Evolutionary conservation across 2,329 filamentous ascomycete species (phyloP).

Genomic region (Trichophyton benhamiae): DNA sequence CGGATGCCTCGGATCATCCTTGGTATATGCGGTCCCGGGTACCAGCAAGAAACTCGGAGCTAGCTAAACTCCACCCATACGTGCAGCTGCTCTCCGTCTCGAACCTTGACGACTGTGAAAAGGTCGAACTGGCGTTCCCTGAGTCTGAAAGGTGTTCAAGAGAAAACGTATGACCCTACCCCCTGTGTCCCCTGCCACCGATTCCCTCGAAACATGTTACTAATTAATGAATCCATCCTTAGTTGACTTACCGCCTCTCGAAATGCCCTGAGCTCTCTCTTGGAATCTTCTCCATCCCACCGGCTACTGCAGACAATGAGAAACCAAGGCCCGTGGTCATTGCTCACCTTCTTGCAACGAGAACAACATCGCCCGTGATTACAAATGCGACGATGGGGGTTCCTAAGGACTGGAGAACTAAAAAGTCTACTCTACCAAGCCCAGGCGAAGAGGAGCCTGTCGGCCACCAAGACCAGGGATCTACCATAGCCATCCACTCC

Average conservation of each 20-base stretch:
- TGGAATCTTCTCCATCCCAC: constrained; percentile 60
- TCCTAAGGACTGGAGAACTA: constrained; percentile 53
- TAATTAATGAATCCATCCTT: constrained; percentile 5
- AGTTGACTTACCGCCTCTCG: constrained; percentile 67
- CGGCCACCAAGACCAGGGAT: constrained; percentile 61
- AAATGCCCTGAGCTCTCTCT: constrained; percentile 64
- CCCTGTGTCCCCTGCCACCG: neutral
- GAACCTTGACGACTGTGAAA: constrained; percentile 42
- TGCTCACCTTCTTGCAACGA: constrained; percentile 66
- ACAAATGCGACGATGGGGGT: constrained; percentile 67
- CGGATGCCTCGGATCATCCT: constrained; percentile 29
- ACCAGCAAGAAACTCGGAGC: constrained; percentile 19
- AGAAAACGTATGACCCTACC: constrained; percentile 42
- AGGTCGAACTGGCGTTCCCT: constrained; percentile 49
- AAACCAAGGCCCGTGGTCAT: constrained; percentile 55
- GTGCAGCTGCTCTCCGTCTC: constrained; percentile 55
- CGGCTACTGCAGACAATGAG: constrained; percentile 40
- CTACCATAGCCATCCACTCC: constrained; percentile 70
- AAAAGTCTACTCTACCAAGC: constrained; percentile 22
- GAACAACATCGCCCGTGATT: constrained; percentile 50
- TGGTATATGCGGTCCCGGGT: constrained; percentile 32
- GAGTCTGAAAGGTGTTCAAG: constrained; percentile 44
- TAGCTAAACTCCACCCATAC: constrained; percentile 56
- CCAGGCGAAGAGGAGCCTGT: constrained; percentile 33
- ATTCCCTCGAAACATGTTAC: neutral